Base-by-base conservation (phyloP, 768 basidiomycete species). In the Sutorius australiensis region DNA sequence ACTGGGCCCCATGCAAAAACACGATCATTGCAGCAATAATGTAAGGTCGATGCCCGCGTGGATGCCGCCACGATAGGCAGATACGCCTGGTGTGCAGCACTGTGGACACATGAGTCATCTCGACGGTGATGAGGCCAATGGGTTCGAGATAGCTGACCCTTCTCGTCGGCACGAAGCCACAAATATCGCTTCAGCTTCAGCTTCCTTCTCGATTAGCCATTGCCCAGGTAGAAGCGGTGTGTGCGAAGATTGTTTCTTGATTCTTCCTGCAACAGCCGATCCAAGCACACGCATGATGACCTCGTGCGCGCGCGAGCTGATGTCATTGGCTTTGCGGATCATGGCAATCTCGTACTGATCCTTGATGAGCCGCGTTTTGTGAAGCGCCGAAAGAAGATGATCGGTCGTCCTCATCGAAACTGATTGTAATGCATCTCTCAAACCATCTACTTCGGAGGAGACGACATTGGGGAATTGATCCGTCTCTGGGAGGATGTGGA, bases 1-100 rank as follows among this genome's bases (percentile, higher is more conserved):
- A 87, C 72, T 6, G 91, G 91, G 3, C 89, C 89, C 90, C 89
- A 92, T 1, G 87, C 84, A 64, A 92, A 91, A 42, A 84, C 86
- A 53, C 80, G 81, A 66, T 94, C 90, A 63, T 95, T 97, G 73
- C 92, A 94, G 62, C 93, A 93, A 70, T 98, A 98, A 64, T 98
- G 95, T 5, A 98, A 75, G 0, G 92, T 97, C 1, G 92, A 86
- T 4, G 94, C 93, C 17, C 92, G 80, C 3, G 82, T 82, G 0
- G 92, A 87, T 0, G 88, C 86, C 1, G 95, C 95, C 3, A 94
- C 89, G 48, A 97, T 97, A 2, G 95, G 94, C 7, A 90, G 77
- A 69, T 98, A 98, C 0, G 94, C 92, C 71, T 95, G 92, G 47
- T 88, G 88, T 11, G 84, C 78, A 1, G 93, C 77, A 16, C 93